phyloP scores from a whole-genome alignment of 257 asterid genomes.

The Schizonepeta tenuifolia region DNA sequence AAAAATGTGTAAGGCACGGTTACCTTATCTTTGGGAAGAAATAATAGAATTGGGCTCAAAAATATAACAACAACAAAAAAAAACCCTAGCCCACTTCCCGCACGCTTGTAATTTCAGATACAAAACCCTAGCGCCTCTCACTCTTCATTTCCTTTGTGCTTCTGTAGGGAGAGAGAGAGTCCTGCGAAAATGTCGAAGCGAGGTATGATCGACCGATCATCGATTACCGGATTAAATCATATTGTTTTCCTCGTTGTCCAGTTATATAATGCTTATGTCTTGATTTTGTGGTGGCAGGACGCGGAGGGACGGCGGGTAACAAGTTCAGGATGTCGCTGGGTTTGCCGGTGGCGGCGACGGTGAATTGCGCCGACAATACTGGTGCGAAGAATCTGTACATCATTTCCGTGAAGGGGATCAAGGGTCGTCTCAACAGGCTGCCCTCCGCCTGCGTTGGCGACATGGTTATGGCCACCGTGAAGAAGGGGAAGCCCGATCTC shows the following conservation, averaged over 20 bases:
- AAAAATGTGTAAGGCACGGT: too few species aligned
- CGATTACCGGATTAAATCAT: background rate
- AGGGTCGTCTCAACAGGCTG: slow-evolving; percentile 67
- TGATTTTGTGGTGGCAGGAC: slow-evolving; percentile 41
- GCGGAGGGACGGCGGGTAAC: slow-evolving; percentile 78
- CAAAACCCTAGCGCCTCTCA: slow-evolving; percentile 39
- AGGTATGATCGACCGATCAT: slow-evolving; percentile 38
- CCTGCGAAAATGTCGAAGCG: slow-evolving; percentile 64
- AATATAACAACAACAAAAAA: background rate
- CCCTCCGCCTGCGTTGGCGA: slow-evolving; percentile 79
- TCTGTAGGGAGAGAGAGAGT: slow-evolving; percentile 5
- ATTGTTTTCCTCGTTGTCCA: too few species aligned
- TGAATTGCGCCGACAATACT: slow-evolving; percentile 70
- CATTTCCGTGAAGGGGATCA: slow-evolving; percentile 71
- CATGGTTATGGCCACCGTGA: slow-evolving; percentile 80
- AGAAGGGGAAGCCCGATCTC: slow-evolving; percentile 79
- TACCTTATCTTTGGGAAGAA: too few species aligned
- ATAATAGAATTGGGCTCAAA: slow-evolving; percentile 24
- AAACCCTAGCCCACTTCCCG: slow-evolving; percentile 44
- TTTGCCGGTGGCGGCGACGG: slow-evolving; percentile 75
- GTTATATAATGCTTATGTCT: background rate
- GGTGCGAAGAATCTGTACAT: slow-evolving; percentile 71
- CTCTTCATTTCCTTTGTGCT: background rate
- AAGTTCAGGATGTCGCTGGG: slow-evolving; percentile 78
- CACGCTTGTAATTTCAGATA: background rate